Evolutionary conservation across 2,329 filamentous ascomycete genomes (phyloP).

Genomic region (Didymella pomorum): DNA sequence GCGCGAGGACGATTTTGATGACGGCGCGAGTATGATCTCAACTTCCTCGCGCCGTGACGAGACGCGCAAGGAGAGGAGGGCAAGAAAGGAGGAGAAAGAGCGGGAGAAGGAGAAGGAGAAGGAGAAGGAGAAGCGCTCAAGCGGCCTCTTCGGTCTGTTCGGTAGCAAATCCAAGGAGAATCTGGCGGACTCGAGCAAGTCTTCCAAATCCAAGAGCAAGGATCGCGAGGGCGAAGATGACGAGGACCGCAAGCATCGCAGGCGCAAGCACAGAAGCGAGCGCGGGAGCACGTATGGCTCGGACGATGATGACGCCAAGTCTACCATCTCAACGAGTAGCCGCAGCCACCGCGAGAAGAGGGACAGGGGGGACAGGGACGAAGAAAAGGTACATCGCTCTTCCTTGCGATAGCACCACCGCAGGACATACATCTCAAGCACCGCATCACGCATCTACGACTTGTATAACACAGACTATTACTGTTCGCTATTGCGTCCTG

Average conservation of each 20-base stretch:
- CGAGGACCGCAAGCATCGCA: constrained; percentile 54
- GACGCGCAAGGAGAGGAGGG: constrained; percentile 44
- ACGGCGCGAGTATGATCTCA: constrained; percentile 53
- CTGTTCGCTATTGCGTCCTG: neutral
- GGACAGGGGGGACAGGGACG: constrained; percentile 45
- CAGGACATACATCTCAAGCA: neutral
- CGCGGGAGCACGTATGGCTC: constrained; percentile 51
- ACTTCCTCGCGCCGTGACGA: constrained; percentile 49
- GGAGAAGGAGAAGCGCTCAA: constrained; percentile 53
- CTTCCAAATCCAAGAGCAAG: constrained; percentile 47
- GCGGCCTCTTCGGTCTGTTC: constrained; percentile 57
- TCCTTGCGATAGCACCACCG: constrained; percentile 35
- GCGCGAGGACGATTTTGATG: constrained; percentile 53
- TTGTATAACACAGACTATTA: constrained; percentile 3
- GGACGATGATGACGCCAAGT: constrained; percentile 50
- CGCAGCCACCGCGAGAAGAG: constrained; percentile 53
- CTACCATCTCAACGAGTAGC: constrained; percentile 45
- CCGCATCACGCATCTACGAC: neutral
- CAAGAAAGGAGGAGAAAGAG: constrained; percentile 28
- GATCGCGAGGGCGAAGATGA: constrained; percentile 42
- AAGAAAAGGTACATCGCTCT: constrained; percentile 50
- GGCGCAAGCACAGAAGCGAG: constrained; percentile 54
- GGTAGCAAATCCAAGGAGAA: constrained; percentile 56
- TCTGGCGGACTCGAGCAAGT: constrained; percentile 44
- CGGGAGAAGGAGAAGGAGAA: constrained; percentile 51